Evolutionary conservation across 1,284 basidiomycete genomes (phyloP).

Genomic region (Apiotrichum domesticum): DNA sequence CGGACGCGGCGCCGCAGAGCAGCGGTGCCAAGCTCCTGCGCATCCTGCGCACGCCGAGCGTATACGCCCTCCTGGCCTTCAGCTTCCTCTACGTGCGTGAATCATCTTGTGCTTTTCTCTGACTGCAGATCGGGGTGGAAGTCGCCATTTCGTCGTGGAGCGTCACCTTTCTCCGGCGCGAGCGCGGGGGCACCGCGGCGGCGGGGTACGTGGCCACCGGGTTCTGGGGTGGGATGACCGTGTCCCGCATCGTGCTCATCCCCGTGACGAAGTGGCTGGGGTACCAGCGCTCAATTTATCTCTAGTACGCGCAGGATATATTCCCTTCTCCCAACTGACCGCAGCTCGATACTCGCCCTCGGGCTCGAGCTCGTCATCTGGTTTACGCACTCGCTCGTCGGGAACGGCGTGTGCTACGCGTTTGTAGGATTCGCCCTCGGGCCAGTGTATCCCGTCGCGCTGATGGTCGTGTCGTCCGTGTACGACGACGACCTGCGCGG

Average conservation of each 20-base stretch:
- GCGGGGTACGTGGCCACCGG: conserved; percentile 19
- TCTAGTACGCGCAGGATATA: conserved; percentile 14
- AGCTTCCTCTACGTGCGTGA: conserved; percentile 14
- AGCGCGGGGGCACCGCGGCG: conserved; percentile 13
- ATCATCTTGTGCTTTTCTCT: no score
- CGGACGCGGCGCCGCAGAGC: not conserved
- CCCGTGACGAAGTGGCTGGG: conserved; percentile 25
- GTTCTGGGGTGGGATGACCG: conserved; percentile 22
- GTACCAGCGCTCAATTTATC: conserved; percentile 18
- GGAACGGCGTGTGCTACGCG: conserved; percentile 55
- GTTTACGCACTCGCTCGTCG: conserved; percentile 53
- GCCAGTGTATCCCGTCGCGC: conserved; percentile 59
- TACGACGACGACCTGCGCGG: conserved; percentile 58
- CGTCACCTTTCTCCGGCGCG: conserved; percentile 15
- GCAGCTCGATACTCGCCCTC: conserved; percentile 13
- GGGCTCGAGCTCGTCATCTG: conserved; percentile 56
- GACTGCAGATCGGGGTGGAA: conserved; percentile 13
- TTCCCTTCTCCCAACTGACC: not conserved
- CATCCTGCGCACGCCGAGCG: conserved; percentile 10
- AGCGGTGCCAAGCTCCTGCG: conserved; percentile 13
- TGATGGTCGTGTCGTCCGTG: conserved; percentile 55
- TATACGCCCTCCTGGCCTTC: conserved; percentile 10
- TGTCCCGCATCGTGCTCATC: conserved; percentile 19
- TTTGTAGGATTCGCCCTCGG: conserved; percentile 50
- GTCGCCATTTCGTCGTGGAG: conserved; percentile 10